Evolutionary conservation across 2,329 filamentous ascomycete species (phyloP).

Genomic region (Cladophialophora carrionii): DNA sequence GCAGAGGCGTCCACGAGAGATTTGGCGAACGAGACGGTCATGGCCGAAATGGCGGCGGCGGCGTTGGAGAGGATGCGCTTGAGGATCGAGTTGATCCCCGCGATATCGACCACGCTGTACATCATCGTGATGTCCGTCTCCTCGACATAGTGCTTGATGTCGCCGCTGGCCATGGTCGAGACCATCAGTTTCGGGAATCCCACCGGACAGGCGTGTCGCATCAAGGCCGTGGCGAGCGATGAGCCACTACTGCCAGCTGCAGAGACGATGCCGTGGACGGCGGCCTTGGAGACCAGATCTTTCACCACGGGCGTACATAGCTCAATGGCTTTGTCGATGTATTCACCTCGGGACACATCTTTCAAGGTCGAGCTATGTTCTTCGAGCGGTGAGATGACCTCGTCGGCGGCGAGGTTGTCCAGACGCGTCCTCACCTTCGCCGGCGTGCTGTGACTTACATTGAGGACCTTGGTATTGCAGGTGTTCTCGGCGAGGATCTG

Average conservation of each 20-base stretch:
- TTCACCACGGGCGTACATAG: constrained; percentile 52
- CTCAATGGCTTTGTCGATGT: constrained; percentile 60
- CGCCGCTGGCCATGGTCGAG: constrained; percentile 69
- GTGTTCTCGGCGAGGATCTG: constrained; percentile 47
- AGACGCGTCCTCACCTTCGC: constrained; percentile 20
- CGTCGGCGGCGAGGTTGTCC: constrained; percentile 48
- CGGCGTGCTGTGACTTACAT: constrained; percentile 56
- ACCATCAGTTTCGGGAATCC: constrained; percentile 72
- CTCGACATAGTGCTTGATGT: constrained; percentile 66
- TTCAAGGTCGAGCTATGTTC: constrained; percentile 42
- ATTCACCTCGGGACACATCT: constrained; percentile 56
- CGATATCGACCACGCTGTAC: constrained; percentile 72
- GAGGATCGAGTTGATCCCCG: constrained; percentile 65
- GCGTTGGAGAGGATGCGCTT: constrained; percentile 64
- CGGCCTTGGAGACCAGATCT: constrained; percentile 44
- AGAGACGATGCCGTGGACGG: constrained; percentile 61
- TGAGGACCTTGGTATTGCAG: constrained; percentile 55
- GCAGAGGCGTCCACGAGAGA: constrained; percentile 15
- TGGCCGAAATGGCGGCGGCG: constrained; percentile 62
- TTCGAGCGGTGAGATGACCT: constrained; percentile 48
- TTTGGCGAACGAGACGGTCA: constrained; percentile 54
- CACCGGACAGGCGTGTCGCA: constrained; percentile 62
- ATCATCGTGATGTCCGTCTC: constrained; percentile 71
- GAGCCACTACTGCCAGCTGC: constrained; percentile 68
- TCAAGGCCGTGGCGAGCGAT: constrained; percentile 61